phyloP scores from a whole-genome alignment of 2,329 filamentous ascomycete species.

The Microdochium paspali region DNA sequence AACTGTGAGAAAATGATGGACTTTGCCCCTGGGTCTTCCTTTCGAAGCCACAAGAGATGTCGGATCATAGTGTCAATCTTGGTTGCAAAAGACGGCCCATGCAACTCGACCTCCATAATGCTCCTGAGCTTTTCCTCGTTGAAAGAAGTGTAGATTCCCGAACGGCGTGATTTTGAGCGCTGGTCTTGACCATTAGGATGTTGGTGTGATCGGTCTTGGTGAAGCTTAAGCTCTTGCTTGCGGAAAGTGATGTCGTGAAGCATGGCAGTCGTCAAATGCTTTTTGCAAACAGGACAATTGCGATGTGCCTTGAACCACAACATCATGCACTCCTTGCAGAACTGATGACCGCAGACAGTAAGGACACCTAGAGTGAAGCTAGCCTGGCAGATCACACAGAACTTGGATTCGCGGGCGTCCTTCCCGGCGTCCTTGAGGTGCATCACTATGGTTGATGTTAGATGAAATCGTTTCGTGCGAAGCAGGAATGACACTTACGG shows the following conservation, averaged over 20 bases:
- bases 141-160: conserved; percentile 68
- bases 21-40: conserved; percentile 78
- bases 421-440: conserved; percentile 48
- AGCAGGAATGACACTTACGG: conserved; percentile 25
- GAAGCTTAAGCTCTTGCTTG: conserved; percentile 61
- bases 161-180: conserved; percentile 18
- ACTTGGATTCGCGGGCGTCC: conserved; percentile 52
- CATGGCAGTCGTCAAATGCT: conserved; percentile 51
- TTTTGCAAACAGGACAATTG: conserved; percentile 82
- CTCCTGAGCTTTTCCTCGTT: conserved; percentile 60
- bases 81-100: conserved; percentile 68
- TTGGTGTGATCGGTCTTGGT: conserved; percentile 39
- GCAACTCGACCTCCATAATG: conserved; percentile 73
- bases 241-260: conserved; percentile 82
- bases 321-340: conserved; percentile 79
- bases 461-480: conserved; percentile 6
- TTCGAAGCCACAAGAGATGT: conserved; percentile 77
- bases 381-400: conserved; percentile 80
- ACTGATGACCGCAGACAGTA: conserved; percentile 85
- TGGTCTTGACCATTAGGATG: background rate
- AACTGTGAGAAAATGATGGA: conserved; percentile 88
- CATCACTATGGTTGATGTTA: conserved; percentile 28
- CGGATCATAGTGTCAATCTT: conserved; percentile 80
- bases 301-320: conserved; percentile 67
- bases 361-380: conserved; percentile 69